Evolutionary conservation across 768 basidiomycete genomes (phyloP).

Genomic region (Mycena filopes): DNA sequence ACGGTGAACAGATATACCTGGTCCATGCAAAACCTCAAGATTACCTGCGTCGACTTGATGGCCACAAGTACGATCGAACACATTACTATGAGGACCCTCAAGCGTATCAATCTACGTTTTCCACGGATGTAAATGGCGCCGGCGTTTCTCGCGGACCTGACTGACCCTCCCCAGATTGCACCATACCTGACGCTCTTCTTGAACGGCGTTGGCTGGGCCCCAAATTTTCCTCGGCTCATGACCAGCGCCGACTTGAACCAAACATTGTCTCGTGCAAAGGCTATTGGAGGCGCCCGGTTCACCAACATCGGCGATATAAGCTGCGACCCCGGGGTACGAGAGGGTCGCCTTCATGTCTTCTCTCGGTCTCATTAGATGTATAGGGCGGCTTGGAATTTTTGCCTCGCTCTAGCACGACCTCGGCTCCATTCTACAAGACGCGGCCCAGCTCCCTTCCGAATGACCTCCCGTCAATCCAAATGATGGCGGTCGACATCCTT

Average conservation of each 20-base stretch:
- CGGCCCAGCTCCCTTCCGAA: slow-evolving; percentile 53
- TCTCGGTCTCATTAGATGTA: background rate
- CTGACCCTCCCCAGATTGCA: slow-evolving; percentile 66
- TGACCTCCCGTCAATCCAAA: slow-evolving; percentile 68
- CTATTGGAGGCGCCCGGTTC: slow-evolving; percentile 66
- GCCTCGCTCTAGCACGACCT: slow-evolving; percentile 79
- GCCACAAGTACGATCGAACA: slow-evolving; percentile 64
- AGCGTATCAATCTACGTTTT: slow-evolving; percentile 74
- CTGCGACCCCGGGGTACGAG: slow-evolving; percentile 82
- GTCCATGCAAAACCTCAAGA: slow-evolving; percentile 76
- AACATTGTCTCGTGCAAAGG: slow-evolving; percentile 60
- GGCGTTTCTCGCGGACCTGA: background rate
- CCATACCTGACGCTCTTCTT: slow-evolving; percentile 87
- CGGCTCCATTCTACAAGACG: slow-evolving; percentile 73
- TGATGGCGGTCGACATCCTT: slow-evolving; percentile 93
- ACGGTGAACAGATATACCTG: slow-evolving; percentile 69
- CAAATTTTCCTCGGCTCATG: slow-evolving; percentile 83
- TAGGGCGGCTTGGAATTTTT: slow-evolving; percentile 91
- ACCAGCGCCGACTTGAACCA: slow-evolving; percentile 67
- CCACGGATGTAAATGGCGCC: slow-evolving; percentile 60
- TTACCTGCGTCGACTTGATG: slow-evolving; percentile 73
- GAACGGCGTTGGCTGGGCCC: slow-evolving; percentile 89
- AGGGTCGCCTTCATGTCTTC: background rate
- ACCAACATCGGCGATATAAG: slow-evolving; percentile 87
- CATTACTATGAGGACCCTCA: slow-evolving; percentile 82